Percentiles rank a stretch among this genome's conserved stretches.
Evolutionary conservation across 164 flowering plant species (phyloP).

Genomic region (Malania oleifera): DNA sequence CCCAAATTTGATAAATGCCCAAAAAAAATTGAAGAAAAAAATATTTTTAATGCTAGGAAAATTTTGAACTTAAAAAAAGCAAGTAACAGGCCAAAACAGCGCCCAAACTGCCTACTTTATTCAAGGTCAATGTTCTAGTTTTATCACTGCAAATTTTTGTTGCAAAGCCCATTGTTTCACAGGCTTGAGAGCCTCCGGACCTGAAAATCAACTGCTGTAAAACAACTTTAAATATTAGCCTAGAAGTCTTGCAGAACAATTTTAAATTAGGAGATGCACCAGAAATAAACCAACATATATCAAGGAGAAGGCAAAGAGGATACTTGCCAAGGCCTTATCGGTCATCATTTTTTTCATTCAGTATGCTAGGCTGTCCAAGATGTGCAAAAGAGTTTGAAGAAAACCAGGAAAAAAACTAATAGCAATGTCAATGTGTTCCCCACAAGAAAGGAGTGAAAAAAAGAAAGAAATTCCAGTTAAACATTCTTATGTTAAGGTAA

Average conservation of each 20-base stretch:
- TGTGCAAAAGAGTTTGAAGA: neutral
- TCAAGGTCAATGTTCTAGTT: slow-evolving; percentile 92
- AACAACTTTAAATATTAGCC: slow-evolving; percentile 3
- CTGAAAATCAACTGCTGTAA: slow-evolving; percentile 35
- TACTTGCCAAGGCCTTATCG: slow-evolving; percentile 95
- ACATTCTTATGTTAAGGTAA: slow-evolving; percentile 88
- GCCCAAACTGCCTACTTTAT: no score
- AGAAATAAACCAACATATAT: slow-evolving; percentile 7
- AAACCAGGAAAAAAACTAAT: no score
- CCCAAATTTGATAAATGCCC: no score
- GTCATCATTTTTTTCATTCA: slow-evolving; percentile 99
- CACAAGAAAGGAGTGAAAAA: neutral
- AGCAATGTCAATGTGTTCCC: no score
- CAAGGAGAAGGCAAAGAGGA: no score
- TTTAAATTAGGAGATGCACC: neutral
- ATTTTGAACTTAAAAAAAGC: no score
- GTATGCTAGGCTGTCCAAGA: slow-evolving; percentile 79
- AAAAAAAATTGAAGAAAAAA: no score
- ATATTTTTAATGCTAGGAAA: no score
- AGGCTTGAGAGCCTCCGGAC: slow-evolving; percentile 93
- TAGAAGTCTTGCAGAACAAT: no score
- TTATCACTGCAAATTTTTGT: slow-evolving; percentile 98
- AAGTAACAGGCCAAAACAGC: no score
- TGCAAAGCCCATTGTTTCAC: slow-evolving; percentile 99
- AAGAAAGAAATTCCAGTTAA: no score